A percentile compares a stretch with the other conserved stretches of the same genome.
Evolutionary conservation across 2,329 filamentous ascomycete species (phyloP).

Genomic region (Pseudomassariella vexata): DNA sequence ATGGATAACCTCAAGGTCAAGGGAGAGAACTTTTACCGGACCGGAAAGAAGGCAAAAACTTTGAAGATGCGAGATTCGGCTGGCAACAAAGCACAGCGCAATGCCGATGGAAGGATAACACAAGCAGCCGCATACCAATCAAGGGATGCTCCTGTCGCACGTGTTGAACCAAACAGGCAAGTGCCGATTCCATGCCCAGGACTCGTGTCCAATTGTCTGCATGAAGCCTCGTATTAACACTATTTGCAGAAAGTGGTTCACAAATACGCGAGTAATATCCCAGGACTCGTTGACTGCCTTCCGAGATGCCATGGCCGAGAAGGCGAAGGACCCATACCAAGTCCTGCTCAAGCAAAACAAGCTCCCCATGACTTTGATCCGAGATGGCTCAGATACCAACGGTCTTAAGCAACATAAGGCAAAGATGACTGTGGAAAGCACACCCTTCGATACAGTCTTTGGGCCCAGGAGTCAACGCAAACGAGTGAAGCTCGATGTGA

Average conservation of each 20-base stretch:
- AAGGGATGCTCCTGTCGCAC: conserved; percentile 71
- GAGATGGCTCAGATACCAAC: conserved; percentile 70
- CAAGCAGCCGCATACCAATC: conserved; percentile 82
- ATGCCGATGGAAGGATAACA: conserved; percentile 77
- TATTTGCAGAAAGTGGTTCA: conserved; percentile 99
- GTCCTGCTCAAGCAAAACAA: conserved; percentile 97
- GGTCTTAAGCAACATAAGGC: conserved; percentile 88
- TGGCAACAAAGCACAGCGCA: conserved; percentile 68
- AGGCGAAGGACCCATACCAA: conserved; percentile 83
- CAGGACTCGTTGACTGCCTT: conserved; percentile 85
- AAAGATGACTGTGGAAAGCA: conserved; percentile 86
- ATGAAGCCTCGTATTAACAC: too few species aligned
- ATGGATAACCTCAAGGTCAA: conserved; percentile 90
- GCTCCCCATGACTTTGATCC: conserved; percentile 89
- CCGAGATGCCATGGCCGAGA: conserved; percentile 85
- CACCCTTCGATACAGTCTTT: conserved; percentile 83
- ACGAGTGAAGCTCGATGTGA: conserved; percentile 80
- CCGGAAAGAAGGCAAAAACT: conserved; percentile 81
- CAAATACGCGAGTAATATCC: conserved; percentile 82
- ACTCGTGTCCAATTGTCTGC: too few species aligned
- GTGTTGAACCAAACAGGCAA: conserved; percentile 92
- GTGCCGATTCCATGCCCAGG: too few species aligned
- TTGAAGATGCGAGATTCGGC: conserved; percentile 91
- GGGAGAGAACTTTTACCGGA: conserved; percentile 95
- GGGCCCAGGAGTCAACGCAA: conserved; percentile 92